These are phyloP conservation scores for Aspergillus sergii DNA, from an alignment of 2,329 filamentous ascomycete species.

Conservation along the genomic window DNA sequence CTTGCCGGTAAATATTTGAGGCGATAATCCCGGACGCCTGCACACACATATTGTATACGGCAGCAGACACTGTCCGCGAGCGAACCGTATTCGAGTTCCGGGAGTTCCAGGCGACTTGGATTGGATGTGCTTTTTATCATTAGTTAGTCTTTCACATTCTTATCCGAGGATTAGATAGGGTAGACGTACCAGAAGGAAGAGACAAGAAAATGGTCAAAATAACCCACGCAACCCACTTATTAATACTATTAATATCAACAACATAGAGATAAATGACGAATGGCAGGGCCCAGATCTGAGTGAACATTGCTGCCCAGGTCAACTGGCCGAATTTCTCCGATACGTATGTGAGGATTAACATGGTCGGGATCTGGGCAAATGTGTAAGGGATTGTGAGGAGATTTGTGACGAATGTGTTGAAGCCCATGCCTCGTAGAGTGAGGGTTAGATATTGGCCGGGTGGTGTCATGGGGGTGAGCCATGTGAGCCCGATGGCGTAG, in stretches of 20 bases:
- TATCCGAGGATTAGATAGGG: neutral
- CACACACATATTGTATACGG: constrained; percentile 45
- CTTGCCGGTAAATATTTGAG: constrained; percentile 25
- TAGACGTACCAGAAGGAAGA: constrained; percentile 43
- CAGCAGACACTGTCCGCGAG: constrained; percentile 39
- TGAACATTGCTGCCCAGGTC: constrained; percentile 31
- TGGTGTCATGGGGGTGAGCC: constrained; percentile 33
- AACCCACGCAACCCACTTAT: constrained; percentile 54
- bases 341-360: neutral
- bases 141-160: constrained; percentile 24
- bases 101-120: constrained; percentile 30
- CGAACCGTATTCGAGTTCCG: constrained; percentile 38
- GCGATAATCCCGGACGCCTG: constrained; percentile 36
- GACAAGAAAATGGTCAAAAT: constrained; percentile 51
- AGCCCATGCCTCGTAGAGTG: constrained; percentile 52
- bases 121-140: constrained; percentile 39
- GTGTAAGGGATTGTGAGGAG: constrained; percentile 19
- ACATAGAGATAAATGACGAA: constrained; percentile 38
- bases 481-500: constrained; percentile 49
- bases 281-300: constrained; percentile 40
- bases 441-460: constrained; percentile 33
- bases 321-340: neutral
- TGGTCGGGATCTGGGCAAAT: neutral
- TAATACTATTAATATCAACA: constrained; percentile 35
- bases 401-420: constrained; percentile 59